Evolutionary conservation across 1,284 basidiomycete genomes (phyloP).

Genomic region (Peniophora sp.): DNA sequence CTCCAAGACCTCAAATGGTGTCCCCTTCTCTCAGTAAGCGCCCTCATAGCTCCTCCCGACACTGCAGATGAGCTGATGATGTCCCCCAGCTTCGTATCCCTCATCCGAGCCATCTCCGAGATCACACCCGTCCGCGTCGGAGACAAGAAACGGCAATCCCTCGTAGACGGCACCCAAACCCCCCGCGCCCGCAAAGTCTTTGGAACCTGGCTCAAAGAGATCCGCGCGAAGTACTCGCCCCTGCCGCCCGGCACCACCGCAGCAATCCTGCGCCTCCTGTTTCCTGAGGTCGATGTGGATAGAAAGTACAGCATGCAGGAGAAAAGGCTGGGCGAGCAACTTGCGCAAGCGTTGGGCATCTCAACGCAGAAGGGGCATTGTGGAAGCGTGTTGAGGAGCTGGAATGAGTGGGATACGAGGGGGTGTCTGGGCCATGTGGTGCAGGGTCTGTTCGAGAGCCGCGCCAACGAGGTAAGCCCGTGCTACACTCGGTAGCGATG

Average conservation of each 20-base stretch:
- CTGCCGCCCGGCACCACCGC: constrained; percentile 40
- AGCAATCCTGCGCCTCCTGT: constrained; percentile 65
- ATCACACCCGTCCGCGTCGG: constrained; percentile 17
- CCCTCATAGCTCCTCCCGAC: not conserved
- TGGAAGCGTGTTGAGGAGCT: constrained; percentile 32
- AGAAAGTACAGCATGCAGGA: constrained; percentile 75
- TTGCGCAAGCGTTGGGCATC: constrained; percentile 46
- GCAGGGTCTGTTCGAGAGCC: constrained; percentile 29
- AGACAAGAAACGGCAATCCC: constrained; percentile 11
- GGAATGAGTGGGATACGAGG: constrained; percentile 39
- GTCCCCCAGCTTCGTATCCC: constrained; percentile 32
- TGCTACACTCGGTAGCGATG: not conserved
- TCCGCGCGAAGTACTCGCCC: constrained; percentile 35
- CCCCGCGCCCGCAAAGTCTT: constrained; percentile 34
- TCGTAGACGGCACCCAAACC: constrained; percentile 12
- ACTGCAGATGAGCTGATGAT: not conserved
- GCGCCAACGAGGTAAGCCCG: constrained; percentile 25
- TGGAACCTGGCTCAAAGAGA: constrained; percentile 35
- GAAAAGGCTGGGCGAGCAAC: constrained; percentile 43
- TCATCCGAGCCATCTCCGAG: constrained; percentile 35
- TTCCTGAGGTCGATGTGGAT: constrained; percentile 68
- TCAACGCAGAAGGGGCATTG: constrained; percentile 16
- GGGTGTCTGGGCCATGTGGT: constrained; percentile 72
- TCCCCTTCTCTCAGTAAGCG: not conserved
- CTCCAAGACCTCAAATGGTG: not conserved